Evolutionary conservation across 805 yeast genomes (phyloP).

Genomic region (Starmerella stigmatis): DNA sequence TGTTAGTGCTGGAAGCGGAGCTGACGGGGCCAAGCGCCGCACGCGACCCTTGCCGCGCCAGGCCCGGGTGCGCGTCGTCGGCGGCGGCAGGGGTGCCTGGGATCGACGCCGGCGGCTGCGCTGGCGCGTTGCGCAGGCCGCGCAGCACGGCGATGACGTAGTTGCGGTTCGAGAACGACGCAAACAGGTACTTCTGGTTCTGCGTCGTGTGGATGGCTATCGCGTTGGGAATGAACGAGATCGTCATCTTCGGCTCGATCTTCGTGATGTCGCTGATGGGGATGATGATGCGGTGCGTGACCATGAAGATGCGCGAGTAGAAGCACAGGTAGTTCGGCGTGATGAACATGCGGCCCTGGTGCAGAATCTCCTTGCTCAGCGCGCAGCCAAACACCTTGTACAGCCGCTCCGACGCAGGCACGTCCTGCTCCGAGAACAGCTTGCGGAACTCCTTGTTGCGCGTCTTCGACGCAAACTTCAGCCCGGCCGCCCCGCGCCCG

Average conservation of each 20-base stretch:
- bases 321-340: slow-evolving; percentile 73
- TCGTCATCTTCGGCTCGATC: slow-evolving; percentile 75
- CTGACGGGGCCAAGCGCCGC: slow-evolving; percentile 2
- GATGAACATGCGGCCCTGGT: slow-evolving; percentile 80
- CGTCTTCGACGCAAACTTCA: slow-evolving; percentile 41
- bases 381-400: slow-evolving; percentile 61
- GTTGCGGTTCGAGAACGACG: slow-evolving; percentile 78
- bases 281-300: slow-evolving; percentile 74
- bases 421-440: slow-evolving; percentile 36
- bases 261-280: slow-evolving; percentile 58
- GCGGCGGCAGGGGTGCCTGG: background rate
- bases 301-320: slow-evolving; percentile 76
- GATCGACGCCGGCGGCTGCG: slow-evolving; percentile 26
- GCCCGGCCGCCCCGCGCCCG: slow-evolving; percentile 1
- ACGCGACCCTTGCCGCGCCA: slow-evolving; percentile 5
- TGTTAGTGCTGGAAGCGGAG: background rate
- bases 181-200: slow-evolving; percentile 60
- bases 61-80: background rate
- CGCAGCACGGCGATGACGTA: slow-evolving; percentile 57
- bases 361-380: slow-evolving; percentile 67
- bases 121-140: slow-evolving; percentile 27
- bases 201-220: slow-evolving; percentile 45
- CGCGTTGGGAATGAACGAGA: slow-evolving; percentile 85
- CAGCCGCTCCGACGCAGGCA: slow-evolving; percentile 13
- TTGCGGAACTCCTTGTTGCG: slow-evolving; percentile 70